Evolutionary conservation across 1,284 basidiomycete species (phyloP), one percentile per base, ranked within the genome.

Genomic region (Ustilago hordei): DNA sequence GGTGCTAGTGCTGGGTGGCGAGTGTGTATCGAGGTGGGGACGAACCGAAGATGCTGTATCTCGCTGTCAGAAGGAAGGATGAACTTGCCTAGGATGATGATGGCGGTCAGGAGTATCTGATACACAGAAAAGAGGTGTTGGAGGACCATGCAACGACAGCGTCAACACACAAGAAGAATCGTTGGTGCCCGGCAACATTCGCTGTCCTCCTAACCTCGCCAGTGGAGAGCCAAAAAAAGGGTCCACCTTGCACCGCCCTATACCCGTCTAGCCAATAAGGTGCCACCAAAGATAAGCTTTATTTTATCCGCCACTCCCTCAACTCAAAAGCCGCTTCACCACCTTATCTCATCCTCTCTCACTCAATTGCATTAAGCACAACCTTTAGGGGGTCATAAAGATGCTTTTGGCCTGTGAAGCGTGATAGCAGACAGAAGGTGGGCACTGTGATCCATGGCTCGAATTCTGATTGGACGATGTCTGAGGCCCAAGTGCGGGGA

Each of bases 271-370:
- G 23, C 48, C 48, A 50, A 32, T 31, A 50, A 23, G 45, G 45
- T 48, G 9, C 48, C 48, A 34, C 48, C 32, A 50, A 50, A 50
- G 48, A 50, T 50, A 50, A 50, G 48, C 48, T 50, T 50, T 50
- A 3, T 50, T 31, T 50, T 50, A 50, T 50, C 48, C 48, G 48
- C 15, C 31, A 13, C 48, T 8, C 31, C 1, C 23, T 13, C 28
- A 50, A 50, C 48, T 19, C 48, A 50, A 31, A 50, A 50, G 48
- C 48, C 48, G 48, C 28, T 17, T 50, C 48, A 50, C 48, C 48
- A 45, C 19, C 28, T 28, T 50, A 31, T 8, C 31, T 50, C 48
- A 34, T 50, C 15, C 2, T 32, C 23, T 48, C n/a, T 48, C 31
- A 50, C 9, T 12, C 15, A 28, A 4, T 50, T 28, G 17, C 9